Conservation (phyloP, 225 moss, liverwort and hornwort species). For the Sphagnum tenellum region DNA sequence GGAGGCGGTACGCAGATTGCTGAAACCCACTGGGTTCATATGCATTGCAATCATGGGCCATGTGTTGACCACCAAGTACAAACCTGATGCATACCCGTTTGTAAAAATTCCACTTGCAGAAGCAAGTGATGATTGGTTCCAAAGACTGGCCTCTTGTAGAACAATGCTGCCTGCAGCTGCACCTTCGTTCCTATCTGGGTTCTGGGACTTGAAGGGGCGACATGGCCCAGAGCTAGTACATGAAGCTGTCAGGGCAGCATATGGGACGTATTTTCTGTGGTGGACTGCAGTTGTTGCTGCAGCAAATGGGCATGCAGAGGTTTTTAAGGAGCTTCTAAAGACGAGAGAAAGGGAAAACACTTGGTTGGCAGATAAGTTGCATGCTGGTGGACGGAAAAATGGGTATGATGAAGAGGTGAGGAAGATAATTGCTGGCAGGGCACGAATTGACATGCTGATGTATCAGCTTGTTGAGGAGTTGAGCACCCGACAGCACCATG, state of each 20-base stretch:
- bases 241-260: constrained; percentile 22
- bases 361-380: constrained; percentile 8
- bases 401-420: constrained; percentile 15
- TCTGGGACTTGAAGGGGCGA: constrained; percentile 34
- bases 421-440: constrained; percentile 22
- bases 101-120: constrained; percentile 13
- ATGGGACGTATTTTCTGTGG: constrained; percentile 32
- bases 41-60: background rate
- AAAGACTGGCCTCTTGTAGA: constrained; percentile 16
- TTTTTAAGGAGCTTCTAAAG: constrained; percentile 27
- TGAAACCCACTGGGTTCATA: background rate
- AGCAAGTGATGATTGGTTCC: constrained; percentile 29
- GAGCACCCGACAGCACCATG: constrained; percentile 44
- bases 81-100: constrained; percentile 20
- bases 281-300: constrained; percentile 29
- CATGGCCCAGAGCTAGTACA: constrained; percentile 29
- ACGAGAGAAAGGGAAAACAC: constrained; percentile 22
- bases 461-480: constrained; percentile 48
- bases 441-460: constrained; percentile 39
- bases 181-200: constrained; percentile 19
- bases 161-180: constrained; percentile 21
- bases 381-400: constrained; percentile 1
- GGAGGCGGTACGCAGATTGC: constrained; percentile 20
- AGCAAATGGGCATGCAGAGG: constrained; percentile 19
- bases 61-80: background rate